phyloP scores from a whole-genome alignment of 2,329 filamentous ascomycete genomes.

The Penicillium capsulatum region DNA sequence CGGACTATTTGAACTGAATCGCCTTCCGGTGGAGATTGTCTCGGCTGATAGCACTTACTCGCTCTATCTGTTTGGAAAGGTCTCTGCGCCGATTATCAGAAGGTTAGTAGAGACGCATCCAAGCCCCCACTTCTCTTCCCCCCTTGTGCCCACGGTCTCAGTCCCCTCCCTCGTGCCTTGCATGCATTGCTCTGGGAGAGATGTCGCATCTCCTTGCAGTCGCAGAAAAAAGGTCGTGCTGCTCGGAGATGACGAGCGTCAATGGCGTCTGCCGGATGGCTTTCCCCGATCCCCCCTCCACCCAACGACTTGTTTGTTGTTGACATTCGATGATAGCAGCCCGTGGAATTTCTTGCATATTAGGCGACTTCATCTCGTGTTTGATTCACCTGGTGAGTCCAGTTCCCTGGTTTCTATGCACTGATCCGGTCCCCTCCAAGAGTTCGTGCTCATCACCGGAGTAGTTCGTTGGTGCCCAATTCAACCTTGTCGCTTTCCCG shows the following conservation, averaged over 20 bases:
- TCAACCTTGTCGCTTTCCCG: conserved; percentile 30
- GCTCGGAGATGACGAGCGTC: conserved; percentile 28
- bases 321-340: conserved; percentile 18
- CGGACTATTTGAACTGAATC: too few species aligned
- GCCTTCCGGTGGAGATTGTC: conserved; percentile 11
- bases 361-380: conserved; percentile 20
- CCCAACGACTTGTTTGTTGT: conserved; percentile 31
- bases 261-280: conserved; percentile 24
- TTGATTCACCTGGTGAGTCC: conserved; percentile 22
- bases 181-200: conserved; percentile 29
- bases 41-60: conserved; percentile 17
- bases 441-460: conserved; percentile 37
- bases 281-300: conserved; percentile 22
- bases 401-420: conserved; percentile 26
- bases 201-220: conserved; percentile 33
- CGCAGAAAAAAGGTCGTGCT: conserved; percentile 22
- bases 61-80: conserved; percentile 17
- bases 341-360: conserved; percentile 26
- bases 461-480: conserved; percentile 37
- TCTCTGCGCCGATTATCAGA: conserved; percentile 10
- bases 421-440: conserved; percentile 22
- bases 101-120: conserved; percentile 28
- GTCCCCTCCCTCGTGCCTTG: conserved; percentile 32
- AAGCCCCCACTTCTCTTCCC: conserved; percentile 17
- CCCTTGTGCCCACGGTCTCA: conserved; percentile 28